Percentiles rank a stretch among this genome's conserved stretches.
These are phyloP conservation scores for Naegleria lovaniensis DNA, from an alignment of 208 protist species.

Conservation along the genomic window DNA sequence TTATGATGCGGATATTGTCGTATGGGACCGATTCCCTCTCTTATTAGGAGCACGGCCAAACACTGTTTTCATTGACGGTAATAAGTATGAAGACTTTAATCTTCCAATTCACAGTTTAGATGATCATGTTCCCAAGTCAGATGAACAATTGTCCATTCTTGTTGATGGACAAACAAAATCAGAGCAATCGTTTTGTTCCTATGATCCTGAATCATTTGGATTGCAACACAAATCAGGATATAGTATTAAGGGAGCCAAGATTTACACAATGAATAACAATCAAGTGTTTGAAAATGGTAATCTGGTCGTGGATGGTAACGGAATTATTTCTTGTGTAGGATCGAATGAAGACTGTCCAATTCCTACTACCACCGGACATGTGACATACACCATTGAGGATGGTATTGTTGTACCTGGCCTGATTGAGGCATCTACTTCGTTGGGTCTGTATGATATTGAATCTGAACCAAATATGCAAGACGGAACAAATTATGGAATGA, in stretches of 20 bases:
- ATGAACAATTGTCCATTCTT: neutral
- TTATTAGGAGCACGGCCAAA: constrained; percentile 29
- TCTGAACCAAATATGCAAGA: constrained; percentile 21
- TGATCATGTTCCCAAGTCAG: neutral
- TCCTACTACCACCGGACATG: neutral
- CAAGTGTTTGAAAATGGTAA: neutral
- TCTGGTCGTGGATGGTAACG: constrained; percentile 7
- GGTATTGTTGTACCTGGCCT: constrained; percentile 33
- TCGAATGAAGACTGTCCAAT: neutral
- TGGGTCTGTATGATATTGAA: constrained; percentile 30
- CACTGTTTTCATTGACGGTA: constrained; percentile 36
- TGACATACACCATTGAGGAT: neutral
- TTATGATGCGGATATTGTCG: constrained; percentile 42
- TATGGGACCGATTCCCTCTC: constrained; percentile 37
- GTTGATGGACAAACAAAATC: neutral
- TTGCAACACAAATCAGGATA: neutral
- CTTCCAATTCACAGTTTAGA: neutral
- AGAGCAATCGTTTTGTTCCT: neutral
- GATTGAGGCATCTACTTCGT: constrained; percentile 11
- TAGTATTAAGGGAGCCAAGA: constrained; percentile 21
- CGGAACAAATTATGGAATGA: neutral
- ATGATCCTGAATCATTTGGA: neutral
- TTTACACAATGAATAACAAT: constrained; percentile 32
- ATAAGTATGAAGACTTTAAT: neutral
- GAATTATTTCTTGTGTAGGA: constrained; percentile 34